Base-by-base conservation (phyloP, 345 rosid genomes). In the Physaria fendleri region DNA sequence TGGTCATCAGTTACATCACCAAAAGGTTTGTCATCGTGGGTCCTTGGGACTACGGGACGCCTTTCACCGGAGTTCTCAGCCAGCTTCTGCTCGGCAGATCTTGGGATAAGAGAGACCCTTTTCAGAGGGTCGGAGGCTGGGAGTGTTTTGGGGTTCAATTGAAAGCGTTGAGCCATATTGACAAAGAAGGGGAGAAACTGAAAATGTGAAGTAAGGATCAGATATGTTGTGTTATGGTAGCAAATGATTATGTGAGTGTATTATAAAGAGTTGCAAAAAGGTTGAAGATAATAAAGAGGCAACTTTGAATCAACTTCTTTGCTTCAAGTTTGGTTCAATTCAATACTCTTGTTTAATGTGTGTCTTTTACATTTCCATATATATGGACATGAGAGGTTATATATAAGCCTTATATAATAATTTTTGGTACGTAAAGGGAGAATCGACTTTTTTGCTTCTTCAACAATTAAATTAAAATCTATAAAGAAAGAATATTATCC, bases 241-340 rank as follows among this genome's bases (percentile, higher is more conserved):
- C 62, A 52, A 62, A 33, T 56, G 69, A 33, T 18, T 50, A 5
- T 11, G 22, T 46, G 24, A 4, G 7, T 6, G 21, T 27, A 5
- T 55, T 55, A 61, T 54, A 62, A 60, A 68, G 8, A 27, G 15
- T 38, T 56, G 33, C 4, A 32, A 62, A 63, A 33, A 33, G 56
- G 41, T 17, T 25, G 15, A 42, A 20, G 41, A 14, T n/a, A n/a
- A 13, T 13, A 46, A 53, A 14, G 54, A n/a, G 16, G 35, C 24
- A 41, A 46, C 74, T 39, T 40, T 65, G 84, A 81, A 80, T 83
- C 85, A 46, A 78, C 88, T 82, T 79, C 87, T 81, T 88, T 85
- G 81, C 88, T 88, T 83, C 79, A 13, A 37, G 33, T 53, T 43
- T 53, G 79, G 82, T 85, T 83, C 27, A 71, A 58, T 59, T n/a